Percentiles rank a stretch among this genome's conserved stretches.
These are phyloP conservation scores for Sphaerobolus stellatus DNA, from an alignment of 1,284 basidiomycete species.

Conservation along the genomic window DNA sequence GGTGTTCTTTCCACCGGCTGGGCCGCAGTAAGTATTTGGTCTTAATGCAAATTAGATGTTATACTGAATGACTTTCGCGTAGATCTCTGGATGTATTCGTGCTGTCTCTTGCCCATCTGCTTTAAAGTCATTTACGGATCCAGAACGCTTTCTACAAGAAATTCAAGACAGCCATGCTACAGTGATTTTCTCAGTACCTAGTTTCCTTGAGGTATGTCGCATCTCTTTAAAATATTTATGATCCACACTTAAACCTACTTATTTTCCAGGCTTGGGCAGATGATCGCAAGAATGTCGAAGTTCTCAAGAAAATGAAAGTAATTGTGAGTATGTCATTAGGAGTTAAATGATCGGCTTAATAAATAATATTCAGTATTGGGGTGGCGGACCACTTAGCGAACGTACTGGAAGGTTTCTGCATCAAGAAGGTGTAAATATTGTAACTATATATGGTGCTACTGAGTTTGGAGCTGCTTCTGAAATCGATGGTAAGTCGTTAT, in stretches of 20 bases:
- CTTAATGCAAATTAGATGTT: background rate
- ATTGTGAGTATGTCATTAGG: constrained; percentile 15
- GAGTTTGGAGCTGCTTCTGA: background rate
- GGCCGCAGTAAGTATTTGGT: constrained; percentile 1
- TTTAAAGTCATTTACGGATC: constrained; percentile 24
- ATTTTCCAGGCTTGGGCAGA: constrained; percentile 23
- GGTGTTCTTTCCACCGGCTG: background rate
- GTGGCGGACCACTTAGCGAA: background rate
- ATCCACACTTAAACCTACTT: background rate
- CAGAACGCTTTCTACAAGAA: constrained; percentile 24
- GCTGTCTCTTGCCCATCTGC: constrained; percentile 20
- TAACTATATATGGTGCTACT: constrained; percentile 4
- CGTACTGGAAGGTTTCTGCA: background rate
- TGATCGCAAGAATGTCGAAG: constrained; percentile 19
- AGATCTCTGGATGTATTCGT: constrained; percentile 29
- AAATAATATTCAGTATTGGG: constrained; percentile 5
- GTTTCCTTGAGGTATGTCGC: constrained; percentile 28
- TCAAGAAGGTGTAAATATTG: constrained; percentile 1
- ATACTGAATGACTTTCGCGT: background rate
- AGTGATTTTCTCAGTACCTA: constrained; percentile 26
- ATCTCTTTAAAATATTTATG: background rate
- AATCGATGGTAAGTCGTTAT: background rate
- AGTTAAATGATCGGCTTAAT: background rate
- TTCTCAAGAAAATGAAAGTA: constrained; percentile 17
- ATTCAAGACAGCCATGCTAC: constrained; percentile 19